Evolutionary conservation across 2,329 filamentous ascomycete genomes (phyloP), one percentile per base, ranked within the genome.

Genomic region (Periconia digitata): DNA sequence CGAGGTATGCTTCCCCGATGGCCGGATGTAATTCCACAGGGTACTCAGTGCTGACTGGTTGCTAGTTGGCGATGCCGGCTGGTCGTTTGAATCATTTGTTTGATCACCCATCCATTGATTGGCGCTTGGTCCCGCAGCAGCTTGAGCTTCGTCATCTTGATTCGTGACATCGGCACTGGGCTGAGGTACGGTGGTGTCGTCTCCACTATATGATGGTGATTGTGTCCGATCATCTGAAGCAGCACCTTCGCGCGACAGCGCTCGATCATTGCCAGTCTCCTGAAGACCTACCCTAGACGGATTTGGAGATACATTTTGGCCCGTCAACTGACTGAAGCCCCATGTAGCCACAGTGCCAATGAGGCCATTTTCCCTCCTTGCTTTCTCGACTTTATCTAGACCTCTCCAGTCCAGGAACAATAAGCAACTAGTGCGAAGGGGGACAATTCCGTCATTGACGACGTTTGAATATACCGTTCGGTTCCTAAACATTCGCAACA

Each of bases 321-420:
- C 84, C 1, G 90, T 96, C 47, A 99, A 74, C 71, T 99, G 94
- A 8, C 90, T 89, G 89, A 92, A 96, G 2, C 94, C 92, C 79
- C 92, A 96, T 46, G 89, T 90, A 23, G 94, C 90, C 54, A 97
- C 85, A 0, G 92, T 96, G 44, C 95, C 92, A 32, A 99, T 89
- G 22, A 97, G 76, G 0, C 92, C 92, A 51, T 92, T 95, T 67
- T 95, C 92, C 67, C 94, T 79, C 18, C 92, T 83, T 10, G 94
- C 92, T 72, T 99, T 99, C 58, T 97, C 91, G 1, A 99, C 94
- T 34, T 90, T 86, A 5, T 88, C 92, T 3, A 99, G 76, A 0
- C 94, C 94, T 72, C 92, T 88, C 94, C 94, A 99, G 67, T 99
- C 94, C 1, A 99, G 76, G 64, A 99, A 99, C 6, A 99, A 74